Evolutionary conservation across 31 red algal species (phyloP).

Genomic region (Odonthalia washingtoniensis): DNA sequence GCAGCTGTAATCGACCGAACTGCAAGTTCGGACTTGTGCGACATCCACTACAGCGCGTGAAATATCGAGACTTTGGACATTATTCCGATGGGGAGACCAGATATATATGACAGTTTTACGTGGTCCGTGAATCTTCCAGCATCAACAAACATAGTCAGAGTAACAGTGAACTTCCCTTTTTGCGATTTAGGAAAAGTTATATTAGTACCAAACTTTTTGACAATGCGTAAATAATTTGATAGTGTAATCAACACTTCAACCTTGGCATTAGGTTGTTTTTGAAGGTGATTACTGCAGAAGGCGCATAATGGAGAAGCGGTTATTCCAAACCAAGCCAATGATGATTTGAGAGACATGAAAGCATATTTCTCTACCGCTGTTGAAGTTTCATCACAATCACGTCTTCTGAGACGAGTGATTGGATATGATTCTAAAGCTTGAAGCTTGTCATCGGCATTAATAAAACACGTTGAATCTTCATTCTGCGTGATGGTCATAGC

Average conservation of each 20-base stretch:
- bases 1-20: constrained; percentile 1
- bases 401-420: background rate
- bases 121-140: background rate
- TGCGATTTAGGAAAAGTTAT: background rate
- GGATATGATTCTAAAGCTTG: background rate
- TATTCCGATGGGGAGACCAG: background rate
- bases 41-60: background rate
- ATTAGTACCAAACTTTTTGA: background rate
- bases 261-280: background rate
- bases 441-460: constrained; percentile 45
- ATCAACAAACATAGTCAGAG: constrained; percentile 17
- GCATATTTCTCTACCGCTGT: background rate
- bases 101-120: background rate
- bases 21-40: constrained; percentile 1
- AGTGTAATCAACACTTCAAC: constrained; percentile 6
- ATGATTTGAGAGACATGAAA: constrained; percentile 17
- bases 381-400: background rate
- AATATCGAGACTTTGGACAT: background rate
- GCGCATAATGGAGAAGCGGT: constrained; percentile 9
- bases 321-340: constrained; percentile 27
- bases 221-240: background rate
- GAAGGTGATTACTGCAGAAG: background rate
- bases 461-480: background rate
- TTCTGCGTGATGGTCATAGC: constrained; percentile 8
- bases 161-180: background rate